A percentile compares a stretch with the other conserved stretches of the same genome.
Conservation (phyloP, 306 rosid species). For the Abrus pulchellus region DNA sequence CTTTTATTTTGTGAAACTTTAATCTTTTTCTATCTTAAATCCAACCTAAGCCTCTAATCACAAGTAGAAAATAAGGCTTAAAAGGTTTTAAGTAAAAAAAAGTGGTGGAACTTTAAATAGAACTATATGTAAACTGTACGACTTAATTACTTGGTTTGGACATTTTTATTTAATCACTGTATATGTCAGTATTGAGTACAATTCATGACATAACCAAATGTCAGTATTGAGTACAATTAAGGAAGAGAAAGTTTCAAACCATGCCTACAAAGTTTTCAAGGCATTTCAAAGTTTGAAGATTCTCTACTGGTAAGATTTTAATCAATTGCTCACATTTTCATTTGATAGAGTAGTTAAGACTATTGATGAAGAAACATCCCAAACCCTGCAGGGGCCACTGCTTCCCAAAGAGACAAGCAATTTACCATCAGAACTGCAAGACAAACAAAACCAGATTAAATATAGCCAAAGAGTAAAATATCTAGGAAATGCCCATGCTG, state of each 20-base stretch:
- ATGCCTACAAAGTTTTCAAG: conserved; percentile 35
- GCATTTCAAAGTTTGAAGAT: conserved; percentile 31
- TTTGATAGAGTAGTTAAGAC: conserved; percentile 66
- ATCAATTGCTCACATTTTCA: conserved; percentile 72
- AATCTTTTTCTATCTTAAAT: too few relatives aligned
- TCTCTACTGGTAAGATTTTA: conserved; percentile 23
- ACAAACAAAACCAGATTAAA: conserved; percentile 50
- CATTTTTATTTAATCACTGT: background rate
- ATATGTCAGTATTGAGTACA: conserved; percentile 13
- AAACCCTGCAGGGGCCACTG: conserved; percentile 88
- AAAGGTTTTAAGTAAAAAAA: background rate
- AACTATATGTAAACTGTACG: conserved; percentile 1
- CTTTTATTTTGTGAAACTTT: too few relatives aligned
- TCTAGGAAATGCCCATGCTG: conserved; percentile 9
- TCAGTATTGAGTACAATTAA: background rate
- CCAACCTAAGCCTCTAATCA: too few relatives aligned
- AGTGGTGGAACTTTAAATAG: background rate
- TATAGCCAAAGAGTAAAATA: conserved; percentile 23
- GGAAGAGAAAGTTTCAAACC: conserved; percentile 34
- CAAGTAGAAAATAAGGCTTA: background rate
- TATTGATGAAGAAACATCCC: conserved; percentile 78
- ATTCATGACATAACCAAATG: conserved; percentile 28
- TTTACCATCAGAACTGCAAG: conserved; percentile 84
- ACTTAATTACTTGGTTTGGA: conserved; percentile 33
- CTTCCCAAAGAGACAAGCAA: conserved; percentile 83